Conservation (phyloP, 2,329 filamentous ascomycete species). For the Pseudocercospora ulei region DNA sequence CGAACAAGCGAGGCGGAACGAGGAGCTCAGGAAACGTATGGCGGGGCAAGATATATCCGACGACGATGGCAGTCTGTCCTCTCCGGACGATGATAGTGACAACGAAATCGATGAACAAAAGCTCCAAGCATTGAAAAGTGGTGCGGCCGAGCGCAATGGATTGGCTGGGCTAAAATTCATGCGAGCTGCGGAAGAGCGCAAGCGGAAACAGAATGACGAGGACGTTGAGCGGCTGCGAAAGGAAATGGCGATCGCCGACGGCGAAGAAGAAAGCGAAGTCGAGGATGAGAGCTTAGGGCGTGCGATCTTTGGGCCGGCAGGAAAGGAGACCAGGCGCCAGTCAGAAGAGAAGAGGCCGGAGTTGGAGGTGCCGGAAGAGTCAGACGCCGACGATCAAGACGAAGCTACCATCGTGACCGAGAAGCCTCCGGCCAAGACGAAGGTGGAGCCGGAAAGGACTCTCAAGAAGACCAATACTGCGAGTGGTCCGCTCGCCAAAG, state of each 20-base stretch:
- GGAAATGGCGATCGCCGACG: slow-evolving; percentile 57
- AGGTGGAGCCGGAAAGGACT: slow-evolving; percentile 18
- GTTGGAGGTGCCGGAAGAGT: slow-evolving; percentile 52
- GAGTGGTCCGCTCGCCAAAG: slow-evolving; percentile 24
- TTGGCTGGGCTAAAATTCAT: slow-evolving; percentile 88
- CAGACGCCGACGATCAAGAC: slow-evolving; percentile 37
- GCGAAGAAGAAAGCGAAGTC: slow-evolving; percentile 47
- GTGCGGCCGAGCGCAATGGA: slow-evolving; percentile 43
- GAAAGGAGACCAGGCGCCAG: slow-evolving; percentile 33
- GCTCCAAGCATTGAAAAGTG: slow-evolving; percentile 37
- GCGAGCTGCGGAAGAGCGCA: slow-evolving; percentile 72
- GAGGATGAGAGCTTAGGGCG: slow-evolving; percentile 56
- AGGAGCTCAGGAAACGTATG: slow-evolving; percentile 69
- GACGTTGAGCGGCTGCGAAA: slow-evolving; percentile 50
- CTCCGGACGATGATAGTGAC: slow-evolving; percentile 48
- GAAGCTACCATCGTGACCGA: slow-evolving; percentile 35
- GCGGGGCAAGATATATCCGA: slow-evolving; percentile 56
- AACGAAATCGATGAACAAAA: slow-evolving; percentile 45
- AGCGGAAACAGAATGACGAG: slow-evolving; percentile 71
- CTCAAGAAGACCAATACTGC: slow-evolving; percentile 27
- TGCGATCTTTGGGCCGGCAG: slow-evolving; percentile 54
- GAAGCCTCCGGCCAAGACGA: slow-evolving; percentile 19
- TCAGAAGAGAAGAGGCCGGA: slow-evolving; percentile 41
- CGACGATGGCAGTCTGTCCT: slow-evolving; percentile 43
- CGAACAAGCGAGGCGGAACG: slow-evolving; percentile 72